A percentile compares a stretch with the other conserved stretches of the same genome.
These are phyloP conservation scores for Trifolium pratense DNA, from an alignment of 306 rosid genomes.

Conservation along the genomic window DNA sequence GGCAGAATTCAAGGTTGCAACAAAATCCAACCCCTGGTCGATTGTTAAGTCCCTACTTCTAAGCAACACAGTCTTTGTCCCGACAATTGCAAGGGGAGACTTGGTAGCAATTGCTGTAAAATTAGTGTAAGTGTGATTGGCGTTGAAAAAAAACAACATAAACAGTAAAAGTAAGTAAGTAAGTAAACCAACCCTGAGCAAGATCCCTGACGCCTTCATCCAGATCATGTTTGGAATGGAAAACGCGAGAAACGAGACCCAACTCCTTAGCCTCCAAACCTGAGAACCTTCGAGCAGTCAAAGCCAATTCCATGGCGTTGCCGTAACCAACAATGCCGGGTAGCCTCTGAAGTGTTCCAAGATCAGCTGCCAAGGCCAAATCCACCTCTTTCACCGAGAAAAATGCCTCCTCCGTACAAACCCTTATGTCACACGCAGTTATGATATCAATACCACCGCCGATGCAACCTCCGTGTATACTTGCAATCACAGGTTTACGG, in stretches of 20 bases:
- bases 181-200: constrained; percentile 34
- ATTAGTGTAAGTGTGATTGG: not conserved
- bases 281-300: constrained; percentile 75
- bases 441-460: constrained; percentile 80
- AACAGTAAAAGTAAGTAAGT: too few relatives aligned
- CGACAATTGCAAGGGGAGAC: constrained; percentile 75
- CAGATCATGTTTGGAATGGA: constrained; percentile 56
- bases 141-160: not conserved
- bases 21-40: constrained; percentile 87
- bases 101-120: constrained; percentile 67
- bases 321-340: constrained; percentile 81
- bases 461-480: constrained; percentile 80
- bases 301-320: constrained; percentile 75
- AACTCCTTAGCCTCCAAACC: constrained; percentile 76
- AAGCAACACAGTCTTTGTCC: constrained; percentile 80
- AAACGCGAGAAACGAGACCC: constrained; percentile 67
- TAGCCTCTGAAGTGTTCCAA: constrained; percentile 85
- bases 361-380: constrained; percentile 82
- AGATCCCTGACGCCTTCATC: constrained; percentile 52
- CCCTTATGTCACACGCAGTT: constrained; percentile 86
- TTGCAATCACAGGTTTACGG: constrained; percentile 82
- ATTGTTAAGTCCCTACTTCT: constrained; percentile 71
- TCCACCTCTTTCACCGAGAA: constrained; percentile 91
- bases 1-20: constrained; percentile 81
- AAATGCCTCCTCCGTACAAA: constrained; percentile 70